Conservation (phyloP, 345 rosid genomes). For the Erysimum cheiranthoides region DNA sequence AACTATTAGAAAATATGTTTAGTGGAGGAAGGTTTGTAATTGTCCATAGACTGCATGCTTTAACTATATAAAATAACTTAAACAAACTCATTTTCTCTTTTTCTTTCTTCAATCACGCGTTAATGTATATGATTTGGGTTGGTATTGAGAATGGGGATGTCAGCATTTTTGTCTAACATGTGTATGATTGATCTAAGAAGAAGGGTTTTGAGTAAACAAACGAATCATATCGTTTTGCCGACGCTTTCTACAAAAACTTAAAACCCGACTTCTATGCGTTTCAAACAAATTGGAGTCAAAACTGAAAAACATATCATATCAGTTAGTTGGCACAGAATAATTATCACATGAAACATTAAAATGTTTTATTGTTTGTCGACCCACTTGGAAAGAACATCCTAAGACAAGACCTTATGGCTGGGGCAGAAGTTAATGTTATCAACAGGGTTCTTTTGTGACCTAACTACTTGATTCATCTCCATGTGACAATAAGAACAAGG, state of each 20-base stretch:
- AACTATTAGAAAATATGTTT: background rate
- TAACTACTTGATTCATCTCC: slow-evolving; percentile 24
- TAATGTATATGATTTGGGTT: background rate
- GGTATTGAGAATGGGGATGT: slow-evolving; percentile 1
- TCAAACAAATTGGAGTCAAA: background rate
- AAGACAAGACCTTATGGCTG: slow-evolving; percentile 36
- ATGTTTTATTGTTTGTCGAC: background rate
- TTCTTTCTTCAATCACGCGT: slow-evolving; percentile 6
- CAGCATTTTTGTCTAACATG: background rate
- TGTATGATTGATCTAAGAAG: background rate
- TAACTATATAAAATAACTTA: background rate
- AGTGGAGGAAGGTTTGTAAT: slow-evolving; percentile 1
- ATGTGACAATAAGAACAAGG: slow-evolving; percentile 38
- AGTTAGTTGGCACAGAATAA: slow-evolving; percentile 20
- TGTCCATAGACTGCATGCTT: slow-evolving; percentile 2
- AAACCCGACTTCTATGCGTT: background rate
- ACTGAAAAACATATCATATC: background rate
- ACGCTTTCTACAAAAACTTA: background rate
- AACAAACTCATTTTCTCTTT: background rate
- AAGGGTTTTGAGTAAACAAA: background rate
- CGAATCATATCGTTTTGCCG: background rate
- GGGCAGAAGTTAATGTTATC: slow-evolving; percentile 29
- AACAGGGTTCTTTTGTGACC: background rate
- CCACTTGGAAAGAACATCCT: background rate
- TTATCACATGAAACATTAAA: slow-evolving; percentile 1